Percentiles rank a stretch among this genome's conserved stretches.
These are phyloP conservation scores for Eucalyptus marginata DNA, from an alignment of 345 rosid genomes.

Conservation along the genomic window DNA sequence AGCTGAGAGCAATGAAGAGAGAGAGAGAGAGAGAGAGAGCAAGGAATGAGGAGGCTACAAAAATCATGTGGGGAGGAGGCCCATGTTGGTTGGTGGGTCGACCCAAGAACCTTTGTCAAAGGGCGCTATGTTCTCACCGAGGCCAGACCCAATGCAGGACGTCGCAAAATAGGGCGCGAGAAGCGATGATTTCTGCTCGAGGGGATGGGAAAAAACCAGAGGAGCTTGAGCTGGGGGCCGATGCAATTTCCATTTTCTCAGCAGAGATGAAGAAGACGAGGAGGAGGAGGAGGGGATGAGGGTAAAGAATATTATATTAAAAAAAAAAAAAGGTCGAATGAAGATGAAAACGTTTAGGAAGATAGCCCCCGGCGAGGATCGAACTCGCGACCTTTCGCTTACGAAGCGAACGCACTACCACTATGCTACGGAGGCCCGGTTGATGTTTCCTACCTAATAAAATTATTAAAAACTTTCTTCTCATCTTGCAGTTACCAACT, in stretches of 20 bases:
- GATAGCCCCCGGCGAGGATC: constrained; percentile 44
- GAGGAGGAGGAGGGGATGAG: neutral
- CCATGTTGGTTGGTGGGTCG: neutral
- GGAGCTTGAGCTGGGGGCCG: neutral
- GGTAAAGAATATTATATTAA: neutral
- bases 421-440: constrained; percentile 78
- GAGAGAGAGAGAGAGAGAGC: neutral
- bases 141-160: neutral
- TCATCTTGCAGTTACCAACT: too few species aligned
- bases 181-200: neutral
- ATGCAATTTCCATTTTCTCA: neutral
- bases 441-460: neutral
- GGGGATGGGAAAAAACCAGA: neutral
- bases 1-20: neutral
- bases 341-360: neutral
- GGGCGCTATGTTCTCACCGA: neutral
- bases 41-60: neutral
- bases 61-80: neutral
- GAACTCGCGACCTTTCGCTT: constrained; percentile 99
- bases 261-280: neutral
- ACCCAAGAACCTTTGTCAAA: neutral
- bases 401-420: constrained; percentile 99
- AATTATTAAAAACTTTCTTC: too few species aligned
- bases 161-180: neutral
- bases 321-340: neutral